phyloP scores from a whole-genome alignment of 2,329 filamentous ascomycete genomes.

The Aureobasidium zeae region DNA sequence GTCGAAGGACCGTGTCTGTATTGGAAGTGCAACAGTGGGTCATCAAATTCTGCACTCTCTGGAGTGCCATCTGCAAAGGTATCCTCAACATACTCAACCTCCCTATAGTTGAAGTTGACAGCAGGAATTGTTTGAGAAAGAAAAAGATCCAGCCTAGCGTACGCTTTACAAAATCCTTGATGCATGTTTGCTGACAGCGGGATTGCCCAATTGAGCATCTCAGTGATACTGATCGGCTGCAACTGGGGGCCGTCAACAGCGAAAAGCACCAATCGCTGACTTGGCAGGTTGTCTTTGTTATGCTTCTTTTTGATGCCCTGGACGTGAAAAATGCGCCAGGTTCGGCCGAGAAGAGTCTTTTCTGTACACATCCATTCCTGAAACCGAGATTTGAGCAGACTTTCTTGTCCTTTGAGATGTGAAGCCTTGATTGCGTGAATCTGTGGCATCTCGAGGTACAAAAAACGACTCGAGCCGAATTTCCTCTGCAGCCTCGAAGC shows the following conservation, averaged over 20 bases:
- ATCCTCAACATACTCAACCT: slow-evolving; percentile 29
- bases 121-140: slow-evolving; percentile 34
- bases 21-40: slow-evolving; percentile 25
- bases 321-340: slow-evolving; percentile 34
- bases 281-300: slow-evolving; percentile 3
- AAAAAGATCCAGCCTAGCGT: slow-evolving; percentile 34
- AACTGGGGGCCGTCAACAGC: slow-evolving; percentile 20
- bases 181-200: slow-evolving; percentile 28
- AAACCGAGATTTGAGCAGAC: slow-evolving; percentile 23
- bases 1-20: not conserved
- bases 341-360: slow-evolving; percentile 34
- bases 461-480: slow-evolving; percentile 33
- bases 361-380: slow-evolving; percentile 29
- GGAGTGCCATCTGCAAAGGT: slow-evolving; percentile 25
- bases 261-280: slow-evolving; percentile 22
- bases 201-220: slow-evolving; percentile 35
- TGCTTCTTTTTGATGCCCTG: slow-evolving; percentile 27
- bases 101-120: slow-evolving; percentile 29
- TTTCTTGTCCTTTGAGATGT: slow-evolving; percentile 19
- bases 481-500: slow-evolving; percentile 21
- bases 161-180: slow-evolving; percentile 35
- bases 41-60: slow-evolving; percentile 31
- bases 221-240: slow-evolving; percentile 19
- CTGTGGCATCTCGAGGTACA: slow-evolving; percentile 33
- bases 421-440: slow-evolving; percentile 14